Percentiles rank a stretch among this genome's conserved stretches.
These are phyloP conservation scores for Phaeosphaeria sp. DNA, from an alignment of 2,329 filamentous ascomycete genomes.

Conservation along the genomic window DNA sequence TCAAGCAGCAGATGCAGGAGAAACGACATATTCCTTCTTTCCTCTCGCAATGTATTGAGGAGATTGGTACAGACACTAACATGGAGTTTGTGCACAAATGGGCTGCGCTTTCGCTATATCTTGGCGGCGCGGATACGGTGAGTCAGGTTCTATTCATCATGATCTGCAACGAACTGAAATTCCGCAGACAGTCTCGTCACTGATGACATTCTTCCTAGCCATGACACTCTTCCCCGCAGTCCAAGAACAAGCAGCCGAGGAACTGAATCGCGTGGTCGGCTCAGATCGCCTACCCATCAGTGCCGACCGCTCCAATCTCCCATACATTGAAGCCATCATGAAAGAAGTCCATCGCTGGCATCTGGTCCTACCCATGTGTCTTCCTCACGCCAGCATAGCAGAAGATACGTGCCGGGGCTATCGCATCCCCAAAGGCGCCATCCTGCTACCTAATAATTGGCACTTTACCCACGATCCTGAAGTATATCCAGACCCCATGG, in stretches of 20 bases:
- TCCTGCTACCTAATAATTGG: slow-evolving; percentile 16
- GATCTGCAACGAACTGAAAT: slow-evolving; percentile 5
- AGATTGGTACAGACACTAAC: slow-evolving; percentile 33
- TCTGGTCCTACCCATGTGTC: slow-evolving; percentile 42
- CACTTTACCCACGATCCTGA: slow-evolving; percentile 42
- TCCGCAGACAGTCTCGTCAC: slow-evolving; percentile 49
- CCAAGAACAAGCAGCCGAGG: slow-evolving; percentile 35
- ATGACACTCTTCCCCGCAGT: slow-evolving; percentile 53
- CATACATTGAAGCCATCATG: slow-evolving; percentile 45
- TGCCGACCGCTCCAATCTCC: slow-evolving; percentile 38
- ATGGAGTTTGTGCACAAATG: slow-evolving; percentile 50
- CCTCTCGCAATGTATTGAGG: slow-evolving; percentile 48
- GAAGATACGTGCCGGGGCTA: slow-evolving; percentile 48
- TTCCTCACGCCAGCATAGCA: slow-evolving; percentile 39
- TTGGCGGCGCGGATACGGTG: slow-evolving; percentile 53
- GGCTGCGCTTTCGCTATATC: slow-evolving; percentile 52
- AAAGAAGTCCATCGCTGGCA: slow-evolving; percentile 41
- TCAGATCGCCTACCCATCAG: slow-evolving; percentile 35
- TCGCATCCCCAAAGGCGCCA: slow-evolving; percentile 48
- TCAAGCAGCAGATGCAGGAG: slow-evolving; percentile 49
- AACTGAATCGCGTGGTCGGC: slow-evolving; percentile 40
- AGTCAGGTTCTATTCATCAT: background rate
- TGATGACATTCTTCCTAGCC: slow-evolving; percentile 57
- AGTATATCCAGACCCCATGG: slow-evolving; percentile 31
- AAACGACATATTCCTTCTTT: slow-evolving; percentile 46